phyloP scores from a whole-genome alignment of 2,329 filamentous ascomycete genomes.

The Xylaria sp. region DNA sequence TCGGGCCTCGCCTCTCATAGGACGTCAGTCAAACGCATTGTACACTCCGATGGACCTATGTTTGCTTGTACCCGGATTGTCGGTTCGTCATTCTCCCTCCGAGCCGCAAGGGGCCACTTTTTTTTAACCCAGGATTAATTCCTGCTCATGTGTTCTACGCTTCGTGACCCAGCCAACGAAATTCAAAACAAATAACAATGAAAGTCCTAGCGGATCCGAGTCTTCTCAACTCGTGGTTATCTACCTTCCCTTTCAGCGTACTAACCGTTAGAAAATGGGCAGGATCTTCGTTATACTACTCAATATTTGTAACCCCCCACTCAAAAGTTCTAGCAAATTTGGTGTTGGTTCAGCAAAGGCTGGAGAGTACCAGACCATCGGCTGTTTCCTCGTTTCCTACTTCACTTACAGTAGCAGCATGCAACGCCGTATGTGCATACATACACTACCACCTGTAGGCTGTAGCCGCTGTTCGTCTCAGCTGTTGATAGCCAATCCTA shows the following conservation, averaged over 20 bases:
- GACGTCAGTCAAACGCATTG: not conserved
- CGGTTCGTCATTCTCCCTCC: conserved; percentile 24
- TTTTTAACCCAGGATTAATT: conserved; percentile 20
- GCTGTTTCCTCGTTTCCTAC: conserved; percentile 12
- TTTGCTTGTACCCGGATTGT: conserved; percentile 16
- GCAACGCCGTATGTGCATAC: conserved; percentile 33
- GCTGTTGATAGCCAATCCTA: conserved; percentile 35
- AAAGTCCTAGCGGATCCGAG: conserved; percentile 19
- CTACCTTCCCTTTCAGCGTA: not conserved
- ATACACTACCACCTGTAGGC: conserved; percentile 12
- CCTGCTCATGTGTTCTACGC: conserved; percentile 17
- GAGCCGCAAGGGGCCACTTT: conserved; percentile 33
- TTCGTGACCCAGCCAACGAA: conserved; percentile 25
- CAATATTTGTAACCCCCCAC: not conserved
- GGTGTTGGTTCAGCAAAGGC: conserved; percentile 14
- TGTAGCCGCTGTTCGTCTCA: conserved; percentile 40
- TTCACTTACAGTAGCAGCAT: no score
- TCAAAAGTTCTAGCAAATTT: not conserved
- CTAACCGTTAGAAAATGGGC: not conserved
- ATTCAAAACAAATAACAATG: conserved; percentile 7
- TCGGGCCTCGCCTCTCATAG: not conserved
- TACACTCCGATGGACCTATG: not conserved
- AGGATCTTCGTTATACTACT: not conserved
- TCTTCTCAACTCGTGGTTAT: no score
- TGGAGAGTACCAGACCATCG: conserved; percentile 5